These are phyloP conservation scores for Pythium guiyangense DNA, from an alignment of 352 stramenopile genomes.

Conservation along the genomic window DNA sequence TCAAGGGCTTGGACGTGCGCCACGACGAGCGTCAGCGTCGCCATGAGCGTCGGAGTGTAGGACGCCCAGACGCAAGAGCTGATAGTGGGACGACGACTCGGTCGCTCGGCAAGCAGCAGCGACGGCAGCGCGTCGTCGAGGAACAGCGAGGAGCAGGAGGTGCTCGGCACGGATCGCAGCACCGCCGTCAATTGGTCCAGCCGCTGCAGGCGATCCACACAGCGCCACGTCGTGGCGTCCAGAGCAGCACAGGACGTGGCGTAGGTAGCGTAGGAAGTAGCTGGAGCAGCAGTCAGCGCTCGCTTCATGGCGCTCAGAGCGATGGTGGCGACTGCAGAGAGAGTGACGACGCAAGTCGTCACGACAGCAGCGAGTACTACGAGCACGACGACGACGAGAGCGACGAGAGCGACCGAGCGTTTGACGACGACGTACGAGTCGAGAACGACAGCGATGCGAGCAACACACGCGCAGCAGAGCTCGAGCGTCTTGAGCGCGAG, in stretches of 20 bases:
- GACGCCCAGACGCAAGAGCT: neutral
- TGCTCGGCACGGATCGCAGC: neutral
- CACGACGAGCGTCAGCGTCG: too few relatives aligned
- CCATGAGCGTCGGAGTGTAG: too few relatives aligned
- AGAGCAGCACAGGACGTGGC: too few relatives aligned
- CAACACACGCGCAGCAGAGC: constrained; percentile 12
- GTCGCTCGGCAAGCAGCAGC: neutral
- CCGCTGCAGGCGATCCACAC: neutral
- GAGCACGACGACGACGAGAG: constrained; percentile 6
- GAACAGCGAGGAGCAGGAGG: neutral
- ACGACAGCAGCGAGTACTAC: constrained; percentile 13
- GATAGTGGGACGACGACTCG: too few relatives aligned
- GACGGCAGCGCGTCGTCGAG: too few relatives aligned
- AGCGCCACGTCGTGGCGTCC: neutral
- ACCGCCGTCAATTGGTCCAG: neutral
- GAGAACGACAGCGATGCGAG: constrained; percentile 9
- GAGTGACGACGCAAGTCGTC: neutral
- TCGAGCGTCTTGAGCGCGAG: constrained; percentile 48
- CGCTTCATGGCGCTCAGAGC: neutral
- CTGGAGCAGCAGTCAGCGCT: neutral
- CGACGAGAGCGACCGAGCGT: neutral
- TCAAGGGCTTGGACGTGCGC: constrained; percentile 45
- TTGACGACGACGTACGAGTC: neutral
- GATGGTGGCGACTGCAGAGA: too few relatives aligned
- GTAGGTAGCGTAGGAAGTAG: neutral